These are phyloP conservation scores for Phoma herbarum DNA, from an alignment of 2,329 filamentous ascomycete species.

Conservation along the genomic window DNA sequence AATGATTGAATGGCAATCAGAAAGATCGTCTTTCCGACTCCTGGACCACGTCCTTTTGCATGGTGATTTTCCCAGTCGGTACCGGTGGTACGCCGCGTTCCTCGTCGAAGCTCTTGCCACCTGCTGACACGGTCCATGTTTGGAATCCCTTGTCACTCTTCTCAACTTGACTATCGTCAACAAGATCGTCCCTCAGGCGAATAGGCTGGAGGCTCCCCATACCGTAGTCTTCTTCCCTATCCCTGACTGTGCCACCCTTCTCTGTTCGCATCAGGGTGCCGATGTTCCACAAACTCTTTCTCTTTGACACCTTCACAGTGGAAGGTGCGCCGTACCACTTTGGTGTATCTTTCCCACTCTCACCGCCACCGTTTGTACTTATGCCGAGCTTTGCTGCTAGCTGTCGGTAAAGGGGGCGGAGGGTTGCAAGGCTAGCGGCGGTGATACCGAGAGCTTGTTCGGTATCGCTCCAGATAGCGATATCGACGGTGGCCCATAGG, in stretches of 20 bases:
- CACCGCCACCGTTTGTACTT: slow-evolving; percentile 24
- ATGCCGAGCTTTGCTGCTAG: slow-evolving; percentile 35
- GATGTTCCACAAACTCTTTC: slow-evolving; percentile 34
- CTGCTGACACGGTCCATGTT: slow-evolving; percentile 42
- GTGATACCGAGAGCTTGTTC: slow-evolving; percentile 51
- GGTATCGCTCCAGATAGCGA: slow-evolving; percentile 51
- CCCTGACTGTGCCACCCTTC: slow-evolving; percentile 22
- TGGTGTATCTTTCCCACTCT: slow-evolving; percentile 29
- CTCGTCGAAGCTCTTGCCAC: slow-evolving; percentile 42
- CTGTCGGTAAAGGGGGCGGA: slow-evolving; percentile 47
- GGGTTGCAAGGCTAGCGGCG: slow-evolving; percentile 48
- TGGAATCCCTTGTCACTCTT: slow-evolving; percentile 38
- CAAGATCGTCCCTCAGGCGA: slow-evolving; percentile 40
- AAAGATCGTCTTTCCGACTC: slow-evolving; percentile 27
- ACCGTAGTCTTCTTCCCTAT: slow-evolving; percentile 35
- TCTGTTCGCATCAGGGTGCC: slow-evolving; percentile 37
- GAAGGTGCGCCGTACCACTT: slow-evolving; percentile 28
- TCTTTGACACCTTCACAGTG: slow-evolving; percentile 27
- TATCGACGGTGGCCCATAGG: slow-evolving; percentile 48
- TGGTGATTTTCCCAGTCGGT: slow-evolving; percentile 34
- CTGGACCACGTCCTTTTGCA: slow-evolving; percentile 39
- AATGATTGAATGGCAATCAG: not conserved
- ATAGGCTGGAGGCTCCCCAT: slow-evolving; percentile 37
- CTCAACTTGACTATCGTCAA: slow-evolving; percentile 26
- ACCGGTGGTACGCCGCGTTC: slow-evolving; percentile 12